Base-by-base conservation (phyloP, 441 rosid species). In the Corymbia calophylla region DNA sequence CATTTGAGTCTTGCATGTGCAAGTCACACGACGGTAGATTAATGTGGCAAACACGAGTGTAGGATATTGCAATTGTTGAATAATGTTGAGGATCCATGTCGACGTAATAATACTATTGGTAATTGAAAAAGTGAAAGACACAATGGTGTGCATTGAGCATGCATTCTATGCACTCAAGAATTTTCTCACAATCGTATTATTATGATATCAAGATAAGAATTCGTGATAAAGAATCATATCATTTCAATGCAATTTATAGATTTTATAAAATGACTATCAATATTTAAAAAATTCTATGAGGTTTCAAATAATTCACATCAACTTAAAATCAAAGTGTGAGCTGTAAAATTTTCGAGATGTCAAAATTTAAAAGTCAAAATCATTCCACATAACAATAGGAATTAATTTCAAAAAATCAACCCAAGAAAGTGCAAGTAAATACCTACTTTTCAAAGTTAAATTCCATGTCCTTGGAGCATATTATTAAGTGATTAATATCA, bases 241-340 rank as follows among this genome's bases (percentile, higher is more conserved):
- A 60, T 60, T 60, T 27, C 8, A 0, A 0, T 60, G 17, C 17
- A 27, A 15, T 62, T 29, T 17, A 62, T 31, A 32, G 7, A 0
- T 66, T 66, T 66, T 16, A 66, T n/a, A n/a, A 64, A 9, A 3
- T 62, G 2, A 29, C 9, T 62, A n/a, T 64, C 0, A 64, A 66
- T 31, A 6, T 13, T 62, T 62, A 29, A 14, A 29, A 6, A 13
- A 62, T 6, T 31, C 17, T 29, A 4, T 66, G 31, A 8, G 77
- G 6, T 66, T 8, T 66, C 21, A 0, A 31, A 11, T 3, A 0
- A 7, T 31, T 31, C 18, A 16, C 11, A 2, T 16, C 21, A 64
- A 16, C 11, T 64, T 7, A 66, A 31, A 66, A 66, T 66, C 1
- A 31, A 66, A 66, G 44, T 31, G 77, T 0, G 35, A 31, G 77